Evolutionary conservation across 352 stramenopile species (phyloP).

Genomic region (Pythium phragmitis): DNA sequence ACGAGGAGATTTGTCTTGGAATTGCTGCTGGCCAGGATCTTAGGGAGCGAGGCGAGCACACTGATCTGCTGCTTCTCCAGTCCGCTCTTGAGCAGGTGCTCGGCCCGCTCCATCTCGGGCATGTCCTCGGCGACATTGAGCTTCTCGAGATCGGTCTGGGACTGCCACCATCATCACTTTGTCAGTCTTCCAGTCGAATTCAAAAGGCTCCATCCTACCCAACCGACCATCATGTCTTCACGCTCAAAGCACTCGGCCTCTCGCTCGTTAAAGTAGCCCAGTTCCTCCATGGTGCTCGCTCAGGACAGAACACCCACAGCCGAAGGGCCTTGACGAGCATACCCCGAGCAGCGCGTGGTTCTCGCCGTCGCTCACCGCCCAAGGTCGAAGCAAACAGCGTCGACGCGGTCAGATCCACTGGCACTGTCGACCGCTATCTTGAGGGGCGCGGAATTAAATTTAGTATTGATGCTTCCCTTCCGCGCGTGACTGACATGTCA

Average conservation of each 20-base stretch:
- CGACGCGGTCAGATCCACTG: not conserved
- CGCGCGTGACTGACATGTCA: not conserved
- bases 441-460: not conserved
- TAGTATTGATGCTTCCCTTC: constrained; percentile 11
- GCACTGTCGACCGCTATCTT: constrained; percentile 15
- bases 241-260: constrained; percentile 84
- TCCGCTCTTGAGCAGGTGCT: constrained; percentile 74
- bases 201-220: not conserved
- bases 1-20: constrained; percentile 64
- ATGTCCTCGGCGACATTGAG: constrained; percentile 86
- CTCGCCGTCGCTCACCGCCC: constrained; percentile 4
- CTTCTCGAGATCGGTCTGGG: constrained; percentile 79
- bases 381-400: constrained; percentile 13
- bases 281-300: constrained; percentile 63
- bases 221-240: constrained; percentile 68
- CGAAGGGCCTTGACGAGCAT: constrained; percentile 39
- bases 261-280: constrained; percentile 80
- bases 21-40: constrained; percentile 72
- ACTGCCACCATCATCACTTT: constrained; percentile 32
- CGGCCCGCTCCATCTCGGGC: constrained; percentile 72
- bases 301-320: not conserved
- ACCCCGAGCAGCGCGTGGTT: constrained; percentile 20
- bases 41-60: constrained; percentile 63
- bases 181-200: not conserved
- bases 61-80: constrained; percentile 84